Base-by-base conservation (phyloP, 164 flowering plant species). In the Vitis rotundifolia region DNA sequence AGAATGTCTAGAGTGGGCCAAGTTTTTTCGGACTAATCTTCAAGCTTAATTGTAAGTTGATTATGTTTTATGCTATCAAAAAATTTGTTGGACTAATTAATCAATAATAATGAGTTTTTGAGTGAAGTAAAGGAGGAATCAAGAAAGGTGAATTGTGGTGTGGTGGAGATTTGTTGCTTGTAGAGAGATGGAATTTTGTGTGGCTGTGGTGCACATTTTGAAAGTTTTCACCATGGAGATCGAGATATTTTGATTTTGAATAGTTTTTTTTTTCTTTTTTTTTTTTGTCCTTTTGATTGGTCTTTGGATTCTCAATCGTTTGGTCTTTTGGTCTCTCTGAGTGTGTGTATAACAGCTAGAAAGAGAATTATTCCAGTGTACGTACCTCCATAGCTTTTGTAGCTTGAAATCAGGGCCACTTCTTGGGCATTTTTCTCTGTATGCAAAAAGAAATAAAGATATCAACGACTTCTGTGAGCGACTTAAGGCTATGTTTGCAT, bases 131-230 rank as follows among this genome's bases (percentile, higher is more conserved):
- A 37, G 44, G 3, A 37, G 44, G 44, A 37, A 37, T 37, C 44
- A 5, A 37, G 44, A 37, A 37, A 37, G 44, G 44, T 37, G 44
- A 37, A 37, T 37, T 37, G 44, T 37, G 5, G 44, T 67, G 61
- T 37, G 61, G 61, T 56, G 61, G 59, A 18, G 44, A 56, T 44
- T 67, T 55, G 61, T 67, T 37, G 61, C 31, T 66, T 29, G 47
- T 16, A 44, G 16, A 56, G 69, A 56, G 0, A 47, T 16, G 18
- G n/a, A 11, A 10, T 3, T 51, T 26, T 55, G 52, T 56, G 69
- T 67, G 53, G 51, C 8, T 67, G 61, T 56, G 29, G 53, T 55
- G 52, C 8, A 28, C 49, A 58, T n/a, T 26, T 29, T 28, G 59
- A 14, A 52, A 50, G 53, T 15, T 66, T 66, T 28, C 58, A 29